A percentile compares a stretch with the other conserved stretches of the same genome.
phyloP scores from a whole-genome alignment of 192 early-diverging fungal species.

The Irineochytrium annulatum region DNA sequence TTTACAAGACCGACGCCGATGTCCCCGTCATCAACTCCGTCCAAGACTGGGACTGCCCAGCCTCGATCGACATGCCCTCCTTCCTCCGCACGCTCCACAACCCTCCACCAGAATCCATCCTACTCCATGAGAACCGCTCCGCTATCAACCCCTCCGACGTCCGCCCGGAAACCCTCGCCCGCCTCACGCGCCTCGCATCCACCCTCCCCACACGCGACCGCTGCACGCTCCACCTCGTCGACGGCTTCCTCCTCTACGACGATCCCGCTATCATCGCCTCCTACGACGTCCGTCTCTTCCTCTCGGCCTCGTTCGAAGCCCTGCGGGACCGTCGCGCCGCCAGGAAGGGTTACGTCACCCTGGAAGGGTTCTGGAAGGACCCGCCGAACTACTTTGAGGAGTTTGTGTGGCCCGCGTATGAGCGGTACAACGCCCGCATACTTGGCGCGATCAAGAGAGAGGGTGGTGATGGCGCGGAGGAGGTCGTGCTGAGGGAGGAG shows the following conservation, averaged over 20 bases:
- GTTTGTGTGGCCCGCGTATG: slow-evolving; percentile 8
- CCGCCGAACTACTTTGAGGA: slow-evolving; percentile 10
- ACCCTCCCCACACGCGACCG: not conserved
- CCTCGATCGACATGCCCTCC: slow-evolving; percentile 13
- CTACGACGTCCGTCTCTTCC: slow-evolving; percentile 51
- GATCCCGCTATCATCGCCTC: slow-evolving; percentile 34
- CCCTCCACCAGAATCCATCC: not conserved
- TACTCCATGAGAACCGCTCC: not conserved
- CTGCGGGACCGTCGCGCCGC: slow-evolving; percentile 61
- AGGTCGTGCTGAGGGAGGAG: too few relatives aligned
- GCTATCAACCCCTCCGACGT: not conserved
- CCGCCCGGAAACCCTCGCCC: too few relatives aligned
- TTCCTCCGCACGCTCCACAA: not conserved
- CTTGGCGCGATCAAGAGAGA: too few relatives aligned
- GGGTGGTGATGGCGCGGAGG: too few relatives aligned
- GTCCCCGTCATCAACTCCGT: slow-evolving; percentile 17
- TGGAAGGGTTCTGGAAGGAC: slow-evolving; percentile 38
- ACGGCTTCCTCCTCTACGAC: slow-evolving; percentile 79
- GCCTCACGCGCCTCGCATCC: not conserved
- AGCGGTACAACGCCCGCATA: not conserved
- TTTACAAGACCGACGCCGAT: slow-evolving; percentile 20
- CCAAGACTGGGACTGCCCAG: slow-evolving; percentile 24
- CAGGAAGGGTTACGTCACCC: slow-evolving; percentile 68
- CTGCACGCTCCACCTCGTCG: slow-evolving; percentile 49
- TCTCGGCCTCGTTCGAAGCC: slow-evolving; percentile 55